Base-by-base conservation (phyloP, 2,329 filamentous ascomycete species). In the Orbilia oligospora region DNA sequence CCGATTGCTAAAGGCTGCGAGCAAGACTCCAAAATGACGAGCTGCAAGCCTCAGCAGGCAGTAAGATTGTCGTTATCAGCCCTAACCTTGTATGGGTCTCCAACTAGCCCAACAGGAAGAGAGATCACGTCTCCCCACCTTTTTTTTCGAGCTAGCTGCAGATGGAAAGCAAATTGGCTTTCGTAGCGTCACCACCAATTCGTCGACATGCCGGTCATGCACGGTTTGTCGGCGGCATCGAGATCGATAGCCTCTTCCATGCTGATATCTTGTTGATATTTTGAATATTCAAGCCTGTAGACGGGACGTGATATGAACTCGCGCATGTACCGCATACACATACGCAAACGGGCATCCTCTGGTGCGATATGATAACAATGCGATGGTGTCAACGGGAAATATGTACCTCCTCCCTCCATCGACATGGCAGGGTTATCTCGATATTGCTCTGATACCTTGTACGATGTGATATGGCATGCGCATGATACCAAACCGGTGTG, bases 61-160 rank as follows among this genome's bases (percentile, higher is more conserved):
- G 68, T 72, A 61, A 78, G 73, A 69, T 69, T 72, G 68, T 72
- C 68, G 68, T 58, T 78, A 77, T 77, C 73, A 71, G 73, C 73
- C 67, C 73, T 71, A 71, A 55, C 63, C 68, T 69, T 72, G 75
- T 66, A 24, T 66, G 30, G 53, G 20, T 30, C 71, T 53, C 33
- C 30, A 36, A 65, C 55, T 53, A 48, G 70, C 63, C 61, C 61
- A 73, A 53, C 38, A 58, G 64, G 53, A 46, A 49, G 65, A 53
- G 33, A 67, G 64, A 67, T 49, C 64, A 51, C 30, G n/a, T 38
- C 44, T 53, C 48, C 64, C 48, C 64, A 36, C 30, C 27, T 67
- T 36, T 70, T 36, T 70, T 20, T 56, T 51, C 49, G 73, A 56
- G 68, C 63, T 72, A 78, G 68, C 75, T 78, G 75, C 44, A 68